Conservation (phyloP, 2,329 filamentous ascomycete genomes). For the Rhynchosporium agropyri region DNA sequence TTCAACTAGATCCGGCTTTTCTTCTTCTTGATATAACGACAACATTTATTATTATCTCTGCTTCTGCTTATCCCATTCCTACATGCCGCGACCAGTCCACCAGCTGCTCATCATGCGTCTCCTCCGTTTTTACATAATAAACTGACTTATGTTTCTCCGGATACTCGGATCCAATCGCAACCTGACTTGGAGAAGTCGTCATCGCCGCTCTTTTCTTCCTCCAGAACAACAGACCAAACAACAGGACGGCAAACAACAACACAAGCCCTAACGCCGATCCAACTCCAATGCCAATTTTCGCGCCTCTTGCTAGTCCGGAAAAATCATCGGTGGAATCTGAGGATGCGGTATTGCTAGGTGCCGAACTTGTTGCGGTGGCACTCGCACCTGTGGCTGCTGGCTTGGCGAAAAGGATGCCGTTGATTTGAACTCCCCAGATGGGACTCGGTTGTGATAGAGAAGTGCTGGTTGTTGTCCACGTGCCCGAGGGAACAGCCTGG, state of each 20-base stretch:
- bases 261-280: slow-evolving; percentile 8
- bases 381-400: background rate
- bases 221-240: slow-evolving; percentile 1
- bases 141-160: slow-evolving; percentile 14
- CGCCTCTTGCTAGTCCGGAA: slow-evolving; percentile 1
- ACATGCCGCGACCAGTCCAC: slow-evolving; percentile 1
- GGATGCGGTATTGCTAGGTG: background rate
- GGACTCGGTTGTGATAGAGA: background rate
- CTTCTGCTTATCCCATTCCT: slow-evolving; percentile 3
- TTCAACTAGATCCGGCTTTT: background rate
- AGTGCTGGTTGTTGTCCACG: slow-evolving; percentile 17
- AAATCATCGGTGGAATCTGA: slow-evolving; percentile 4
- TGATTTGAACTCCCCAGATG: slow-evolving; percentile 20
- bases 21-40: background rate
- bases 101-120: background rate
- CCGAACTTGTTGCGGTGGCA: background rate
- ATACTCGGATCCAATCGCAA: slow-evolving; percentile 2
- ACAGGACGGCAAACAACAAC: slow-evolving; percentile 2
- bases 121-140: slow-evolving; percentile 7
- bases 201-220: background rate
- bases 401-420: slow-evolving; percentile 20
- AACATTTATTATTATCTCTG: background rate
- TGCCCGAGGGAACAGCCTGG: background rate
- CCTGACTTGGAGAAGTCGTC: slow-evolving; percentile 11
- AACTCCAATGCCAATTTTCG: slow-evolving; percentile 10